Conservation (phyloP, 768 basidiomycete species). For the Scleroderma citrinum region DNA sequence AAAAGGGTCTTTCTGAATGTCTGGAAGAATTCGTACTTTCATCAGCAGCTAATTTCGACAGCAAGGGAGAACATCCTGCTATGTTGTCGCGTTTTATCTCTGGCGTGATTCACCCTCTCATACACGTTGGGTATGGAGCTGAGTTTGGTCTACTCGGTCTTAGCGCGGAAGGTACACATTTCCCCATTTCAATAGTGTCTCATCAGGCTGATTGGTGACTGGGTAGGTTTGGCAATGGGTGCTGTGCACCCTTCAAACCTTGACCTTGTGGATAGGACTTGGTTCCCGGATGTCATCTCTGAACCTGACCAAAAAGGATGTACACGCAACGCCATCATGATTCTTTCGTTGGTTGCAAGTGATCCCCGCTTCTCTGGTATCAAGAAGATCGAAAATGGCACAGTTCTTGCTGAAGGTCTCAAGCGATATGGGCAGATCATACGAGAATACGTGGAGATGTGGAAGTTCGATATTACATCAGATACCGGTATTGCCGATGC, state of each 20-base stretch:
- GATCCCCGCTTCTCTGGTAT: constrained; percentile 29
- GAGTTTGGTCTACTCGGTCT: constrained; percentile 55
- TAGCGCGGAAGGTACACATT: constrained; percentile 50
- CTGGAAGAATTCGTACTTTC: constrained; percentile 59
- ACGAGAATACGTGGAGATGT: constrained; percentile 32
- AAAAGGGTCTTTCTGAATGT: constrained; percentile 36
- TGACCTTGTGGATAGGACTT: constrained; percentile 3
- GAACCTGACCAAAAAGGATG: background rate
- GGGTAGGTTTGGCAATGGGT: constrained; percentile 46
- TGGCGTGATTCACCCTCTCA: constrained; percentile 52
- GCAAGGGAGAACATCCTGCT: constrained; percentile 29
- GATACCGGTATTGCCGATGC: constrained; percentile 36
- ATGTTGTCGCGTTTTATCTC: constrained; percentile 49
- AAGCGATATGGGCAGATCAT: constrained; percentile 30
- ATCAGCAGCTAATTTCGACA: constrained; percentile 37
- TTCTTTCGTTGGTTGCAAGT: constrained; percentile 43
- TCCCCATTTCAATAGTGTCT: background rate
- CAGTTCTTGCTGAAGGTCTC: constrained; percentile 11
- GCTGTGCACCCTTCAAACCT: constrained; percentile 34
- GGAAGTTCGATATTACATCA: constrained; percentile 32
- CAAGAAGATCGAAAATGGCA: background rate
- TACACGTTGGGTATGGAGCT: constrained; percentile 49
- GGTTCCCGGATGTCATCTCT: constrained; percentile 4
- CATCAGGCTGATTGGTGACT: background rate
- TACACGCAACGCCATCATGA: constrained; percentile 30